These are phyloP conservation scores for Tuber umbilicatum DNA, from an alignment of 495 filamentous ascomycete species.

Conservation along the genomic window DNA sequence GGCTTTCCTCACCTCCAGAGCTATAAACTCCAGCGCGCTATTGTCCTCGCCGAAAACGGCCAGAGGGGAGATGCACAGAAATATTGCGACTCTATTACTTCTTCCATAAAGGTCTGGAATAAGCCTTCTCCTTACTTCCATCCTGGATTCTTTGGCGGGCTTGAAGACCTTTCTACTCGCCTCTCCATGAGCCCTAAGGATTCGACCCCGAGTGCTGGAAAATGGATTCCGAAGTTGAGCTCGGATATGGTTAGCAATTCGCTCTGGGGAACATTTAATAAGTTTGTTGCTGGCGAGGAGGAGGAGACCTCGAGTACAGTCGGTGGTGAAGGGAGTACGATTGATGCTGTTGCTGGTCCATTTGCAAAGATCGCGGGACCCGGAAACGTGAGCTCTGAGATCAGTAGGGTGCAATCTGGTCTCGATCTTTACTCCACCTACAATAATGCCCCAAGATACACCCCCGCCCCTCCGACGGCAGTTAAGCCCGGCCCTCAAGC, in stretches of 20 bases:
- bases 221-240: constrained; percentile 85
- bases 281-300: constrained; percentile 90
- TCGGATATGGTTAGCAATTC: constrained; percentile 88
- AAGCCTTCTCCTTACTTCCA: constrained; percentile 80
- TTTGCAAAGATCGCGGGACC: constrained; percentile 62
- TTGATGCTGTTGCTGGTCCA: constrained; percentile 52
- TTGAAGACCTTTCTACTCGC: constrained; percentile 78
- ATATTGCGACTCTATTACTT: constrained; percentile 80
- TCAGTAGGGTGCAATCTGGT: constrained; percentile 72
- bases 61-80: constrained; percentile 72
- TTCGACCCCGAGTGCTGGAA: constrained; percentile 46
- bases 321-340: constrained; percentile 52
- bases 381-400: constrained; percentile 62
- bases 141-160: constrained; percentile 58
- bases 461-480: constrained; percentile 14
- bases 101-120: constrained; percentile 73
- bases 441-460: constrained; percentile 20
- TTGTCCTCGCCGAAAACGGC: constrained; percentile 74
- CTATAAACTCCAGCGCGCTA: constrained; percentile 84
- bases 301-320: constrained; percentile 44
- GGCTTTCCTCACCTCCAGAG: constrained; percentile 69
- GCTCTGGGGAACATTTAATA: constrained; percentile 85
- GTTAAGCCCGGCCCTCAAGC: constrained; percentile 13
- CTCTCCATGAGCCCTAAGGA: constrained; percentile 78
- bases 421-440: constrained; percentile 63